Conservation (phyloP, 257 asterid genomes). For the Schizonepeta tenuifolia region DNA sequence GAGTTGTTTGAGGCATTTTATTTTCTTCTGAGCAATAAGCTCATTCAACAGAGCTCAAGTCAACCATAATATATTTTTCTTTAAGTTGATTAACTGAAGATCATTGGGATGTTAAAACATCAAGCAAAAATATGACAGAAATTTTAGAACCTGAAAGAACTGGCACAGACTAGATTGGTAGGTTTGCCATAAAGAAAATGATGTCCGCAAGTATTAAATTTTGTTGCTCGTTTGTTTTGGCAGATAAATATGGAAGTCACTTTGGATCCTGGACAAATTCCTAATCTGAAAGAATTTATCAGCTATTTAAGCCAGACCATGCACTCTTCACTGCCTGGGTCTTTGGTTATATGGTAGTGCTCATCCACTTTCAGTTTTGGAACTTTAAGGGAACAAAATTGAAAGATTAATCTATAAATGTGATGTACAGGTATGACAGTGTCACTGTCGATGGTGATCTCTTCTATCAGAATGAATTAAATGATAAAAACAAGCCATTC, state of each 20-base stretch:
- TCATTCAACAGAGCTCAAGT: slow-evolving; percentile 15
- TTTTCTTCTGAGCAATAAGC: background rate
- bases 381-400: background rate
- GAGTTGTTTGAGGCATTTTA: background rate
- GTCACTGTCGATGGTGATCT: slow-evolving; percentile 81
- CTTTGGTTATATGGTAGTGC: slow-evolving; percentile 83
- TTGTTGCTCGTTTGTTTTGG: slow-evolving; percentile 23
- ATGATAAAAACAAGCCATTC: slow-evolving; percentile 83
- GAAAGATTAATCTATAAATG: slow-evolving; percentile 12
- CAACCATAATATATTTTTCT: background rate
- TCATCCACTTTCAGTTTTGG: slow-evolving; percentile 16
- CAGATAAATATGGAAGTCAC: slow-evolving; percentile 88
- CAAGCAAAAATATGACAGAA: background rate
- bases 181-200: background rate
- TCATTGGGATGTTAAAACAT: background rate
- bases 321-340: slow-evolving; percentile 86
- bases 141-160: background rate
- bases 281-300: slow-evolving; percentile 76
- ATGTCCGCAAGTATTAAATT: slow-evolving; percentile 3
- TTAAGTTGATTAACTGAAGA: background rate
- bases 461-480: slow-evolving; percentile 82
- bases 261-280: slow-evolving; percentile 66
- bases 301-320: slow-evolving; percentile 74
- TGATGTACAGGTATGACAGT: slow-evolving; percentile 84
- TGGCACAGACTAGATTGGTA: slow-evolving; percentile 8